Evolutionary conservation across 441 rosid genomes (phyloP), one percentile per base, ranked within the genome.

Genomic region (Isatis lusitanica): DNA sequence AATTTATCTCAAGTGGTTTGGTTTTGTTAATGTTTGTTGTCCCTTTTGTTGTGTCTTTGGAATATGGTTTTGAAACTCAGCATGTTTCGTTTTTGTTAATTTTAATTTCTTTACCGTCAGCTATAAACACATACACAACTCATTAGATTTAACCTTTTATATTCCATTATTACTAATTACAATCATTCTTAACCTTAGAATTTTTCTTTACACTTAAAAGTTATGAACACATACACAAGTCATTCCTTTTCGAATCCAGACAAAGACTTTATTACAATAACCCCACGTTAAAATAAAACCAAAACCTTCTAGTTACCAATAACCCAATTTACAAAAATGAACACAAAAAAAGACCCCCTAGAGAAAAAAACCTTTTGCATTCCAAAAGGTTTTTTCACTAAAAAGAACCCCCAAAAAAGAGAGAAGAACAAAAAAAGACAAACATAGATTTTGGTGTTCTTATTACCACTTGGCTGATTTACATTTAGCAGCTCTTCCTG

Each of bases 391-490:
- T 18, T 40, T 40, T 71, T 47, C n/a, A 51, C 63, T 63, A 72
- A 63, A 38, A 61, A 61, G 18, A 44, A 31, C 46, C 56, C 57
- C 65, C 3, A 28, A 28, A 9, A 17, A 9, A 52, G n/a, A 35
- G 7, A 31, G 5, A 35, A 35, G 7, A 39, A 61, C 61, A 71
- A 51, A 56, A 56, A 31, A 61, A 39, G 10, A 63, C 55, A 50
- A 52, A 16, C 68, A 60, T 51, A 47, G 56, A 13, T 21, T 38
- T 64, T 40, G 11, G 58, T 39, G 12, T 43, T 46, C 1, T 64
- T 48, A 63, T 89, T 79, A 94, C 97, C 97, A 94, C 67, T 92
- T 92, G 16, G 97, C 71, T 6, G 97, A 94, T 88, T 90, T 89
- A 87, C 99, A 88, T 77, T 89, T 89, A n/a, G 88, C 84, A 52